Conservation (phyloP, 31 red algal genomes). For the Bonnemaisonia californica region DNA sequence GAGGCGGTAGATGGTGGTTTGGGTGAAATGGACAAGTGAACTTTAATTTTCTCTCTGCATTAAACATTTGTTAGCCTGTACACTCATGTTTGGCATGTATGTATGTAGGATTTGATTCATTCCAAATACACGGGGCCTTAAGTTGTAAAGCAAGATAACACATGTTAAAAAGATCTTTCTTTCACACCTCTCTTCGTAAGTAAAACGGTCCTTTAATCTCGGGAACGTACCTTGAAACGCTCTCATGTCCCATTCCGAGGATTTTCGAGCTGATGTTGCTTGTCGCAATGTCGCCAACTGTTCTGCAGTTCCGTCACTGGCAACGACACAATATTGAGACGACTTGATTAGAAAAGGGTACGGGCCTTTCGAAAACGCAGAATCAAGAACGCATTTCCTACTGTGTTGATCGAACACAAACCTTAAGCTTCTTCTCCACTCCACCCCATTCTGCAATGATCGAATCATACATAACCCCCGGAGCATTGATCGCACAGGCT, state of each 20-base stretch:
- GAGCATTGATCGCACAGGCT: background rate
- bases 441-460: slow-evolving; percentile 3
- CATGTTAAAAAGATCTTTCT: slow-evolving; percentile 15
- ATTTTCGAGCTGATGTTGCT: slow-evolving; percentile 5
- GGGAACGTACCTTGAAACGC: background rate
- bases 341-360: slow-evolving; percentile 5
- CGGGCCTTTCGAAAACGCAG: background rate
- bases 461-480: slow-evolving; percentile 17
- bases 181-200: slow-evolving; percentile 13
- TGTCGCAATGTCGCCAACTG: background rate
- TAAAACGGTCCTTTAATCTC: slow-evolving; percentile 19
- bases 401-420: background rate
- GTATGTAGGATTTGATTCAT: slow-evolving; percentile 5
- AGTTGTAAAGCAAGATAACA: background rate
- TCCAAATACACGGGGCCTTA: background rate
- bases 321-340: background rate
- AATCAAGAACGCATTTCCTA: slow-evolving; percentile 2
- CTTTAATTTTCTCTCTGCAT: background rate
- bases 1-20: background rate
- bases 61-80: background rate
- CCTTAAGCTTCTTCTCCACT: background rate
- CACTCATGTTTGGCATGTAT: background rate
- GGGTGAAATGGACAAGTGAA: background rate
- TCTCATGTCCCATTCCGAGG: slow-evolving; percentile 12
- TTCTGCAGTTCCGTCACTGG: background rate